A percentile compares a stretch with the other conserved stretches of the same genome.
Evolutionary conservation across 257 asterid species (phyloP).

Genomic region (Solanum chaucha): DNA sequence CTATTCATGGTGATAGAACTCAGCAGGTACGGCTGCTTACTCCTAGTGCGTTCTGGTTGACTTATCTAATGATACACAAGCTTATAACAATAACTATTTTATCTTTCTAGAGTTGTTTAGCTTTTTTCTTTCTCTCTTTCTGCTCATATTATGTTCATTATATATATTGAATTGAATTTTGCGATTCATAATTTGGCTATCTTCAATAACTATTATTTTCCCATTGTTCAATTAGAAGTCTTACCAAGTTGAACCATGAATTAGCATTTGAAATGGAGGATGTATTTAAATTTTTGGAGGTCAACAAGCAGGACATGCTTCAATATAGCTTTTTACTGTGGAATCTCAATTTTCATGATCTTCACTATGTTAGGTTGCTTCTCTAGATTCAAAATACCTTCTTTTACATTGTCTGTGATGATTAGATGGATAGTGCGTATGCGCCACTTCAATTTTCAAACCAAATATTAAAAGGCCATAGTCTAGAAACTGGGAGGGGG

Average conservation of each 20-base stretch:
- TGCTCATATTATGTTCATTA: not conserved
- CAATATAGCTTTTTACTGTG: not conserved
- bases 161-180: not conserved
- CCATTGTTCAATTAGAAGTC: not conserved
- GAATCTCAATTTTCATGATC: not conserved
- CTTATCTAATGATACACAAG: not conserved
- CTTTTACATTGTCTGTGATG: not conserved
- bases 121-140: not conserved
- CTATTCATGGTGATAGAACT: constrained; percentile 93
- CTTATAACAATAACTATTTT: not conserved
- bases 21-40: constrained; percentile 51
- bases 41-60: not conserved
- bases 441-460: not conserved
- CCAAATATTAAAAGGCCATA: not conserved
- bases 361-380: not conserved
- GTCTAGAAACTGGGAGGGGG: not conserved
- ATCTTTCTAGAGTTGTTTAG: not conserved
- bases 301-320: not conserved
- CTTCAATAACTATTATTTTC: not conserved
- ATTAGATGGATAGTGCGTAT: not conserved
- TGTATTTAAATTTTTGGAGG: not conserved
- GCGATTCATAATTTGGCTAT: not conserved
- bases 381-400: not conserved
- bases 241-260: not conserved
- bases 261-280: not conserved